These are phyloP conservation scores for Lasiodiplodia sp. DNA, from an alignment of 2,329 filamentous ascomycete species.

Conservation along the genomic window DNA sequence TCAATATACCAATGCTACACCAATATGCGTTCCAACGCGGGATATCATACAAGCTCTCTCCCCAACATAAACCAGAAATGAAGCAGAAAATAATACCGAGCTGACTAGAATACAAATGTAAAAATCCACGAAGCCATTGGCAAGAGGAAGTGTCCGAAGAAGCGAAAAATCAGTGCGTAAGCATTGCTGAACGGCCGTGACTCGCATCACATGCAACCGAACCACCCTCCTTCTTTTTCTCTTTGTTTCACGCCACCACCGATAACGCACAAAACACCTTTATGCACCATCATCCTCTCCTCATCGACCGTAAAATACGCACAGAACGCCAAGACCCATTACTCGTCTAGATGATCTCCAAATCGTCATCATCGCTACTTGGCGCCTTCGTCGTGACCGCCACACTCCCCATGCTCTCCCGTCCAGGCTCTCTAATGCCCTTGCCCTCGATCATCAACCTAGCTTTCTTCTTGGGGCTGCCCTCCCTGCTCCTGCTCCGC, in stretches of 20 bases:
- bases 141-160: not conserved
- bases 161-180: not conserved
- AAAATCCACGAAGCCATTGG: not conserved
- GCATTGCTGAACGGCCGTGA: not conserved
- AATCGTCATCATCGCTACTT: constrained; percentile 53
- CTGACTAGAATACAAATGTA: not conserved
- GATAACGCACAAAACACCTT: not conserved
- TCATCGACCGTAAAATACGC: no score
- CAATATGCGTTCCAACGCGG: constrained; percentile 15
- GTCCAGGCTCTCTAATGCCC: constrained; percentile 57
- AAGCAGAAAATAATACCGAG: not conserved
- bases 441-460: constrained; percentile 56
- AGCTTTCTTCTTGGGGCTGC: constrained; percentile 57
- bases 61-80: not conserved
- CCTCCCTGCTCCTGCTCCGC: constrained; percentile 35
- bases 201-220: not conserved
- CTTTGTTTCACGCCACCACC: not conserved
- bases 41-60: constrained; percentile 19
- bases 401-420: constrained; percentile 52
- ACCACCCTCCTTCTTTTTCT: not conserved
- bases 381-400: constrained; percentile 35
- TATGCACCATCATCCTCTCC: not conserved
- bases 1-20: constrained; percentile 6
- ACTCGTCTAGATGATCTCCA: constrained; percentile 53
- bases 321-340: not conserved